Base-by-base conservation (phyloP, 495 filamentous ascomycete genomes). In the Hypoxylon subgilvum region DNA sequence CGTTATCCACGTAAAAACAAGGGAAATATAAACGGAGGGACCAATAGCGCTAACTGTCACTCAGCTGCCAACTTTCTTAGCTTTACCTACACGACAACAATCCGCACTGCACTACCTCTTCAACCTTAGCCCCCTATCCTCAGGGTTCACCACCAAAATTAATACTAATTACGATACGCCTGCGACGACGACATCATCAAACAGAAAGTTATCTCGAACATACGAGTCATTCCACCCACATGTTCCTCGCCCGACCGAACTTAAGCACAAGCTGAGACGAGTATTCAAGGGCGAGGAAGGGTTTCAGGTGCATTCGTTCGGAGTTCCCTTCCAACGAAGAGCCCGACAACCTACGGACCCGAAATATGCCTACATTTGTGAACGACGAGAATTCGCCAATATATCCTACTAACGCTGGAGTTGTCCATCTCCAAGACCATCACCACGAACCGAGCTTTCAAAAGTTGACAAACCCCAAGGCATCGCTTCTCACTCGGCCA, bases 361-460 rank as follows among this genome's bases (percentile, higher is more conserved):
- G 19, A 53, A 63, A 78, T 67, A 86, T 86, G 83, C 83, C 83
- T 72, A 82, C 81, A 52, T 81, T 84, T 69, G 40, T 84, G 69
- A 71, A 77, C 57, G 80, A 81, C 70, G 74, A 79, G 49, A 73
- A 71, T 63, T 73, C 73, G 56, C 72, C 72, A 52, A 73, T 78
- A 57, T 77, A 77, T 61, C 70, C 74, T 45, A 72, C 74, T 31
- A 70, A 68, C 56, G 60, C 54, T 47, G 69, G 69, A 54, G 50
- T 76, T 46, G 66, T 74, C 31, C 64, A 57, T 25, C 69, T 74
- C 53, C 50, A 65, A 62, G 68, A 74, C 43, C 67, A 70, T 36
- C 60, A 70, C 32, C 62, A 67, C 62, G 66, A 67, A 52, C 61
- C 66, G 27, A 32, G 55, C 51, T 54, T 71, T 63, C 19, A 58